Conservation (phyloP, 768 basidiomycete species). For the Suillus alpinus region DNA sequence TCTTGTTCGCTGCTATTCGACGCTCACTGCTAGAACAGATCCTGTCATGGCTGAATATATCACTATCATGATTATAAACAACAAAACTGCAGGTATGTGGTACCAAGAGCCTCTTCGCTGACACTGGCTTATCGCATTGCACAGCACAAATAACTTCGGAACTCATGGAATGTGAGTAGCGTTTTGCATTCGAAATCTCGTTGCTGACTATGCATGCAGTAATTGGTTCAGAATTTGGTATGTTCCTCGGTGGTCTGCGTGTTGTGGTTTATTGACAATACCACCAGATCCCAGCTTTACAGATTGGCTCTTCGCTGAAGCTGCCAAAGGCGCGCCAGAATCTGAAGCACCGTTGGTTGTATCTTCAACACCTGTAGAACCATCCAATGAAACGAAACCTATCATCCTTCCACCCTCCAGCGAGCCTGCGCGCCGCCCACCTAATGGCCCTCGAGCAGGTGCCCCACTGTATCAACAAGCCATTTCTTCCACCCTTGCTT, state of each 20-base stretch:
- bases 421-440: constrained; percentile 32
- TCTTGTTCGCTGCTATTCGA: constrained; percentile 7
- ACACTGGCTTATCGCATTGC: constrained; percentile 6
- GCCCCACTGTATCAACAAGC: constrained; percentile 69
- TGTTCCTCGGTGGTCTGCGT: constrained; percentile 18
- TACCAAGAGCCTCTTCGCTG: constrained; percentile 3
- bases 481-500: constrained; percentile 59
- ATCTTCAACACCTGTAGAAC: constrained; percentile 24
- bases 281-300: constrained; percentile 75
- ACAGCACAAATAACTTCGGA: constrained; percentile 85
- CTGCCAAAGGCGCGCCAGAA: constrained; percentile 64
- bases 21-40: constrained; percentile 42
- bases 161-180: constrained; percentile 68
- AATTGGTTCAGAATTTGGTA: constrained; percentile 84
- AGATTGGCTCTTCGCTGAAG: constrained; percentile 84
- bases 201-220: constrained; percentile 33
- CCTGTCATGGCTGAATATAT: constrained; percentile 94
- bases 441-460: constrained; percentile 50
- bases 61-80: constrained; percentile 93
- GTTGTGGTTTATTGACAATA: not conserved
- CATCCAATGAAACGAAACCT: constrained; percentile 24
- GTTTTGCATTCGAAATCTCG: not conserved
- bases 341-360: constrained; percentile 39
- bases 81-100: constrained; percentile 71
- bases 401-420: constrained; percentile 33